Base-by-base conservation (phyloP, 495 filamentous ascomycete genomes). In the Talaromyces wortmannii region DNA sequence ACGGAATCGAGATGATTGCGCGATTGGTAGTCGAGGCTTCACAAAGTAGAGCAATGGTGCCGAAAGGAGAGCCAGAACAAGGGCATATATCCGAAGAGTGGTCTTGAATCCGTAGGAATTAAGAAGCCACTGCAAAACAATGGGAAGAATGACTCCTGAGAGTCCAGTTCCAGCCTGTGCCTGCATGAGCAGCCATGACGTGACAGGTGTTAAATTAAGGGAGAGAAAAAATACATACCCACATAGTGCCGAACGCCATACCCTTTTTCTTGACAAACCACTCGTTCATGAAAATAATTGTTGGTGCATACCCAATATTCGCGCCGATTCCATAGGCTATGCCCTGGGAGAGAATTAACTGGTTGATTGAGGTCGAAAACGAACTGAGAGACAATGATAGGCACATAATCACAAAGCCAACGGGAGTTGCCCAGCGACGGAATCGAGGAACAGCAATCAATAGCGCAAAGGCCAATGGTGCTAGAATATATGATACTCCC, bases 41-140 rank as follows among this genome's bases (percentile, higher is more conserved):
- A 85, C 69, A 55, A 78, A 84, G 48, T 71, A 73, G 17, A 81
- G 69, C 4, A 86, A 61, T n/a, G 83, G 81, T 2, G 72, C 70
- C 1, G 73, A 71, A 3, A 79, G 52, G 5, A 75, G 57, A 30
- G 84, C 66, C 0, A 78, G 60, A 1, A 66, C 62, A 33, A 77
- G 50, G 0, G 74, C 72, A 68, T 77, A 84, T 44, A 71, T 64
- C 13, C 75, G 63, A 0, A 78, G 63, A 0, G 82, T 80, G 0
- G 77, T 83, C 18, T 73, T 61, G 58, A 77, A 79, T 12, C 83
- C 83, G 50, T 74, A 80, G 0, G 44, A 51, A 15, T 70, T 51
- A n/a, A 87, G 70, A 5, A 82, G 56, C 62, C 63, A 67, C 36
- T 82, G 61, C 16, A 85, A 57, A 0, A 80, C 49, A 10, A 80